Evolutionary conservation across 352 stramenopile genomes (phyloP), one percentile per base, ranked within the genome.

Genomic region (Pythium sp.): DNA sequence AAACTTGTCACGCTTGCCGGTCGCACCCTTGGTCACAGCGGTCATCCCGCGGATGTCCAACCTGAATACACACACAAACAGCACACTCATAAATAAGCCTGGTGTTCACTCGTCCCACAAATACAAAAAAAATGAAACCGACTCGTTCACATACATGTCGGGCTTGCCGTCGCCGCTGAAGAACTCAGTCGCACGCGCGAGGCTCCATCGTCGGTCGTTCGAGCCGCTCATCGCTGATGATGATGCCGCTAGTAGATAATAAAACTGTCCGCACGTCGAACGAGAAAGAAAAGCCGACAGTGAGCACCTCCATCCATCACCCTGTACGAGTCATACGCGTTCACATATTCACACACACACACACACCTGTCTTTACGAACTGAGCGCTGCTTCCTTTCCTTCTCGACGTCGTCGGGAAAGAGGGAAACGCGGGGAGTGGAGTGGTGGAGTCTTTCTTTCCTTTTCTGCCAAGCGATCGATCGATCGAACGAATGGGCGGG

Each of bases 1-100:
- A 67, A 95, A 95, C 71, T 95, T 95, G 70, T 95, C 86, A 28
- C 87, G 84, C 74, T 95, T 95, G 38, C 86, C 87, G 8, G 87
- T 89, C 6, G 87, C 84, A 60, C 87, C 87, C 62, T 95, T 95
- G 30, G 87, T 92, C 14, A 93, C 85, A 2, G 87, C 87, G 28
- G 87, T 95, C 86, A 95, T 95, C 5, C 86, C 87, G 41, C 87
- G 87, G 34, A 95, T 95, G 61, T 95, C 87, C 1, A 95, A 67
- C 80, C 87, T 95, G 64, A n/a, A 36, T 46, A 57, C 24, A 51
- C 51, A 73, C 53, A 22, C 15, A 58, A 26, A 55, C 14, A 41
- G 20, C 22, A 22, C 15, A 20, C 14, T 41, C 12, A 7, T 41
- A 11, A 12, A 18, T 59, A 15, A 60, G 28, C 2, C 2, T 46